These are phyloP conservation scores for Salvia splendens DNA, from an alignment of 257 asterid species.

Conservation along the genomic window DNA sequence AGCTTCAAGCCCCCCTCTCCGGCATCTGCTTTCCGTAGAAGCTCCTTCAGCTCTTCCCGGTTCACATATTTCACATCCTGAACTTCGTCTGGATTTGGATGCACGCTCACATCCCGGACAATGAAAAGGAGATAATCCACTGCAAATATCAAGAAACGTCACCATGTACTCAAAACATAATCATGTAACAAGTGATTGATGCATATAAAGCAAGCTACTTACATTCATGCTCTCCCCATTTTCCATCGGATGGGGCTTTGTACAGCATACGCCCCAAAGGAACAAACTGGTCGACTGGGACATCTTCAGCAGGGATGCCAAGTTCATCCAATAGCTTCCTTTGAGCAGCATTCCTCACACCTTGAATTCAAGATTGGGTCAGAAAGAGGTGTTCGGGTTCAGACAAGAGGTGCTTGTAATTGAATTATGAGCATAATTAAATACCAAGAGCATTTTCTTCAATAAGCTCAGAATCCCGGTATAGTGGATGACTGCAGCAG, in stretches of 20 bases:
- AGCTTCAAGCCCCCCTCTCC: conserved; percentile 92
- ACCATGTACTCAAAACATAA: conserved; percentile 3
- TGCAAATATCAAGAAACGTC: conserved; percentile 33
- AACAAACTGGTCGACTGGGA: conserved; percentile 79
- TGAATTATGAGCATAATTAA: conserved; percentile 27
- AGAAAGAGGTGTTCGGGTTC: neutral
- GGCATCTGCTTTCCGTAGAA: conserved; percentile 81
- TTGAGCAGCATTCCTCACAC: conserved; percentile 96
- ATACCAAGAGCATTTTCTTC: conserved; percentile 81
- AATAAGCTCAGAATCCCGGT: conserved; percentile 85
- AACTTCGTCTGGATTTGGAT: conserved; percentile 92
- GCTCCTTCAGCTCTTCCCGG: conserved; percentile 68
- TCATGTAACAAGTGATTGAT: neutral
- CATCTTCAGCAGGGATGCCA: conserved; percentile 81
- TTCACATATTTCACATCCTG: conserved; percentile 77
- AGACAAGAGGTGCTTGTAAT: neutral
- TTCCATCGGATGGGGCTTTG: conserved; percentile 97
- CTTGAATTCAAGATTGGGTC: conserved; percentile 37
- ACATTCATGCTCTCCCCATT: conserved; percentile 99
- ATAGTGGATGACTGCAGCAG: conserved; percentile 98
- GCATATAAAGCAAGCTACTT: conserved; percentile 21
- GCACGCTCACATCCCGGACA: conserved; percentile 70
- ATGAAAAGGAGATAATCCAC: conserved; percentile 95
- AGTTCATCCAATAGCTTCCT: conserved; percentile 93
- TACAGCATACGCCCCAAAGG: conserved; percentile 89